phyloP scores from a whole-genome alignment of 164 flowering plant genomes.

The Berberis vulgaris region DNA sequence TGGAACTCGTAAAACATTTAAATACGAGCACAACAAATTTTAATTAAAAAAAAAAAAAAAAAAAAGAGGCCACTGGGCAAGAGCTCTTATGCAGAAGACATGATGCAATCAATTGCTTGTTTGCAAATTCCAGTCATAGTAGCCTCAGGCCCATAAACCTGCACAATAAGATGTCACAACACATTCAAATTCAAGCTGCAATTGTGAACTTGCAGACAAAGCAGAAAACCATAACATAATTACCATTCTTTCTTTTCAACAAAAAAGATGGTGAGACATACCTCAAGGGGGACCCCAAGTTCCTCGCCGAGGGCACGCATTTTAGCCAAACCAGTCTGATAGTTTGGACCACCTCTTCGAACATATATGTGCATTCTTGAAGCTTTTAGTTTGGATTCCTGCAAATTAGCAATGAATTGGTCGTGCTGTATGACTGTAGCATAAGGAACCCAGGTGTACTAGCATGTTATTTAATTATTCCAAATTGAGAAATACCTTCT shows the following conservation, averaged over 20 bases:
- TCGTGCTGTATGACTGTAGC: too few species aligned
- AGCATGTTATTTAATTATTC: conserved; percentile 11
- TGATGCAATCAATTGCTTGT: conserved; percentile 84
- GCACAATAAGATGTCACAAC: conserved; percentile 13
- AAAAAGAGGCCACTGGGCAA: too few species aligned
- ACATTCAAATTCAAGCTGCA: too few species aligned
- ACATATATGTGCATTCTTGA: conserved; percentile 86
- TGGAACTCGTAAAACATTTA: too few species aligned
- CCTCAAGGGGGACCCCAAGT: conserved; percentile 82
- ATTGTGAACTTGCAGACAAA: not conserved
- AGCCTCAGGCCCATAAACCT: conserved; percentile 96
- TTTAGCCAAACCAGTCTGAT: conserved; percentile 76
- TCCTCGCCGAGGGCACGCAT: conserved; percentile 88
- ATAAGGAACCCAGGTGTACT: too few species aligned
- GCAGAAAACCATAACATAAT: not conserved
- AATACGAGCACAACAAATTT: too few species aligned
- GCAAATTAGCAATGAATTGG: too few species aligned
- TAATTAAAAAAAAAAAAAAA: too few species aligned
- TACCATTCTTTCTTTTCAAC: too few species aligned
- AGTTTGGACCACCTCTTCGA: conserved; percentile 95
- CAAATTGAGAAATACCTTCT: conserved; percentile 46
- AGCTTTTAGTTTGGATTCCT: conserved; percentile 79
- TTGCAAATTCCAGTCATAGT: conserved; percentile 98
- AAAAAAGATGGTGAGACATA: conserved; percentile 13
- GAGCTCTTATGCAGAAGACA: conserved; percentile 34